A percentile compares a stretch with the other conserved stretches of the same genome.
Conservation (phyloP, 176 grass and related monocot species). For the Eleusine coracana region DNA sequence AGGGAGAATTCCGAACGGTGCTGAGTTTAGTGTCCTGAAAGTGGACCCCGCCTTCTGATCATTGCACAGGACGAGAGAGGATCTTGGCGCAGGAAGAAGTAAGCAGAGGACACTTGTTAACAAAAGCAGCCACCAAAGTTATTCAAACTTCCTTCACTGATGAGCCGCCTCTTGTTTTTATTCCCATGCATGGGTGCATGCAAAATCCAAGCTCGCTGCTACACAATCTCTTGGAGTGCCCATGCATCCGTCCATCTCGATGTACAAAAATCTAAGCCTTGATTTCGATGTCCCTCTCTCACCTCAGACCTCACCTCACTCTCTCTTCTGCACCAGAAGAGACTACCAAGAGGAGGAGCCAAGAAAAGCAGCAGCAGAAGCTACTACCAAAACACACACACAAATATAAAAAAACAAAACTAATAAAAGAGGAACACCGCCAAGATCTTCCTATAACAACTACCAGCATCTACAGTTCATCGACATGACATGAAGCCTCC, state of each 20-base stretch:
- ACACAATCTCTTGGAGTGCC: neutral
- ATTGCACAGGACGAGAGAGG: neutral
- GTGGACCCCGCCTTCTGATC: neutral
- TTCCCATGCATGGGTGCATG: constrained; percentile 21
- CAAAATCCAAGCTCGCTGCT: constrained; percentile 28
- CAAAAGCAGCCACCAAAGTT: neutral
- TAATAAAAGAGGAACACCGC: neutral
- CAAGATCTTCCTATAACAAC: neutral
- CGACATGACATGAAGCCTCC: neutral
- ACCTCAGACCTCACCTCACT: neutral
- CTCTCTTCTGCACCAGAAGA: constrained; percentile 29
- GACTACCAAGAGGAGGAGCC: constrained; percentile 5
- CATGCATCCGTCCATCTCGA: neutral
- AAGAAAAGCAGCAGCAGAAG: constrained; percentile 22
- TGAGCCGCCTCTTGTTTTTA: neutral
- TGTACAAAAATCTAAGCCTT: constrained; percentile 8
- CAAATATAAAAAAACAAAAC: neutral
- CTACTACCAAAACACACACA: neutral
- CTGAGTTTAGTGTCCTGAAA: neutral
- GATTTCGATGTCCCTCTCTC: constrained; percentile 16
- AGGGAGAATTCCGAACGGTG: no score
- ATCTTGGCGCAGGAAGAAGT: constrained; percentile 35
- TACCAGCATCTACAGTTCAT: constrained; percentile 13
- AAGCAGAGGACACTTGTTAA: constrained; percentile 21
- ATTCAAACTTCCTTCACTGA: neutral